Percentiles rank a stretch among this genome's conserved stretches.
Conservation (phyloP, 1,139 yeast species). For the Yamadazyma membranifaciens region DNA sequence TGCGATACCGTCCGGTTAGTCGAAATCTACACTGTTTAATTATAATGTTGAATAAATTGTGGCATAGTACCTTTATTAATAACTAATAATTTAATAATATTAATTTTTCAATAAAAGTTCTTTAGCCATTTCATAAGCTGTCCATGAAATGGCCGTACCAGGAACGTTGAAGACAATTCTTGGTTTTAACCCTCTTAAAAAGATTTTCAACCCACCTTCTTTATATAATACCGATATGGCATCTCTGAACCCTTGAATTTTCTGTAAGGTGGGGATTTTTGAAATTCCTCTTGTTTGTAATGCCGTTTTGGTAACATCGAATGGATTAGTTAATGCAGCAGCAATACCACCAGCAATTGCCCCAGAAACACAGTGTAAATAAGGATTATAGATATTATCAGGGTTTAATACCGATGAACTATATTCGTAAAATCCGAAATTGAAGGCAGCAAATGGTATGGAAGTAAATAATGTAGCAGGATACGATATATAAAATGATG, state of each 20-base stretch:
- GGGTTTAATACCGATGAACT: conserved; percentile 80
- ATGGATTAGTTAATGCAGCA: conserved; percentile 93
- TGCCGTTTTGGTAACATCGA: conserved; percentile 91
- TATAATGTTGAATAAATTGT: no score
- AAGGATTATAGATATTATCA: conserved; percentile 74
- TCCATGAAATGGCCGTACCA: conserved; percentile 97
- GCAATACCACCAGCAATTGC: conserved; percentile 96
- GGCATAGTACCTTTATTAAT: neutral
- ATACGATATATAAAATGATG: conserved; percentile 86
- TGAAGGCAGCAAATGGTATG: conserved; percentile 93
- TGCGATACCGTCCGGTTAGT: no score
- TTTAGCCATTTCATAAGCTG: conserved; percentile 97
- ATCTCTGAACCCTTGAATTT: conserved; percentile 65
- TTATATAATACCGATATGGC: conserved; percentile 71
- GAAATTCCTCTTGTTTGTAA: conserved; percentile 74
- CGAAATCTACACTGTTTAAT: no score
- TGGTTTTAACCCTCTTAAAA: conserved; percentile 84
- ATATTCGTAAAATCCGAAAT: conserved; percentile 91
- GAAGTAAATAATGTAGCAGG: conserved; percentile 94
- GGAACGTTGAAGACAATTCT: conserved; percentile 93
- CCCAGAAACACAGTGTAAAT: conserved; percentile 90
- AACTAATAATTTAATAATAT: neutral
- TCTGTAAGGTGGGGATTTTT: conserved; percentile 48
- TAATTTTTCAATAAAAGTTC: conserved; percentile 44
- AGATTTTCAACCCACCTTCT: conserved; percentile 68